A percentile compares a stretch with the other conserved stretches of the same genome.
Conservation (phyloP, 768 basidiomycete genomes). For the Collybia sordida region DNA sequence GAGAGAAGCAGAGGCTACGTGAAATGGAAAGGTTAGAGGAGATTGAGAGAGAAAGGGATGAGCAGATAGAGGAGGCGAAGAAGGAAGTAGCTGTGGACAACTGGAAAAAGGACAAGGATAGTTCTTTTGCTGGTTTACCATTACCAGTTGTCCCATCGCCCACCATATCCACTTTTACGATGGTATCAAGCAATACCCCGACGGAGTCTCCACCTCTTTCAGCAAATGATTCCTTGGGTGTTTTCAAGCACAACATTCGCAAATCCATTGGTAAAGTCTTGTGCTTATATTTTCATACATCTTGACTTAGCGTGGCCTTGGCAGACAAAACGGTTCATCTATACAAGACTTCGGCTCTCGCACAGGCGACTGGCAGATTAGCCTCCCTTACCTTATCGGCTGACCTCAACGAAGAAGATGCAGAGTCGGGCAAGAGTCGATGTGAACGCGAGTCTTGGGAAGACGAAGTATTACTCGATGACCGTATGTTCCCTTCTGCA, state of each 20-base stretch:
- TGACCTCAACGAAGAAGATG: conserved; percentile 29
- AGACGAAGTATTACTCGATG: conserved; percentile 40
- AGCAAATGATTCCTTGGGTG: conserved; percentile 30
- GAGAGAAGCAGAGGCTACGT: conserved; percentile 65
- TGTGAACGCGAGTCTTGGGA: conserved; percentile 47
- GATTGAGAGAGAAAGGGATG: conserved; percentile 48
- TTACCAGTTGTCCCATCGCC: conserved; percentile 7
- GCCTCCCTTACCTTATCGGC: conserved; percentile 42
- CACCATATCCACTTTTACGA: conserved; percentile 10
- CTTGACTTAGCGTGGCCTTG: background rate
- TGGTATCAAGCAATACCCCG: conserved; percentile 3
- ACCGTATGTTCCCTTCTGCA: conserved; percentile 31
- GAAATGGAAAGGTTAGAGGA: conserved; percentile 69
- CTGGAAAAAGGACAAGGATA: conserved; percentile 24
- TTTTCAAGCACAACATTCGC: conserved; percentile 70
- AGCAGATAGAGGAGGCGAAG: conserved; percentile 37
- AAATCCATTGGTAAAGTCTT: conserved; percentile 64
- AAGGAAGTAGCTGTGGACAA: conserved; percentile 20
- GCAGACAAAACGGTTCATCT: conserved; percentile 68
- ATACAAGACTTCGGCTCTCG: conserved; percentile 63
- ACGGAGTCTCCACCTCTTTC: conserved; percentile 5
- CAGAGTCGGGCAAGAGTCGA: conserved; percentile 18
- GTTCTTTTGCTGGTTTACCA: background rate
- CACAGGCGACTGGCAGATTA: conserved; percentile 41
- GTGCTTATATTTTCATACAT: background rate